Percentiles rank a stretch among this genome's conserved stretches.
These are phyloP conservation scores for Nitzschia sp. DNA, from an alignment of 108 stramenopile genomes.

Conservation along the genomic window DNA sequence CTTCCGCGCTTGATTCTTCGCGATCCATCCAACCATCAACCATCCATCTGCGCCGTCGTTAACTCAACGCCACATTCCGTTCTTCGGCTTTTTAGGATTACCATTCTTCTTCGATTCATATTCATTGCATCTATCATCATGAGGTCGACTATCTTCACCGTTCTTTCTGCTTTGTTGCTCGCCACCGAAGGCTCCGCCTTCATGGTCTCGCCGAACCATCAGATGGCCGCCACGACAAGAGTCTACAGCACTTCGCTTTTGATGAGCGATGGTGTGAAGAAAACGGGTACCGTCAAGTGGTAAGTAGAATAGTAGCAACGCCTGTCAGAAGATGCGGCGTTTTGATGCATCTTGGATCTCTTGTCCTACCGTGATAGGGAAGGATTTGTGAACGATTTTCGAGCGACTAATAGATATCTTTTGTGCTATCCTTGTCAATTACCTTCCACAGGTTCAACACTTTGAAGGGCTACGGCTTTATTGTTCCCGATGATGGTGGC, in stretches of 20 bases:
- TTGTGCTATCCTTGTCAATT: no score
- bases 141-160: background rate
- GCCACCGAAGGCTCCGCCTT: background rate
- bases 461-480: conserved; percentile 84
- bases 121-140: background rate
- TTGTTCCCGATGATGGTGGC: conserved; percentile 58
- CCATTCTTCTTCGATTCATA: no score
- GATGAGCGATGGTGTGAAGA: background rate
- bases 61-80: no score
- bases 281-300: conserved; percentile 76
- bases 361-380: background rate
- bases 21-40: no score
- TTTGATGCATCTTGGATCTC: background rate
- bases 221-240: background rate
- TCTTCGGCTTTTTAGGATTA: no score
- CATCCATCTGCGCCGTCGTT: no score
- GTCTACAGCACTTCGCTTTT: background rate
- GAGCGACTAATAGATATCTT: no score
- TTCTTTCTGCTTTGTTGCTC: background rate
- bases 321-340: no score
- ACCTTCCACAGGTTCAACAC: conserved; percentile 64
- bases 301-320: no score
- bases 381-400: no score
- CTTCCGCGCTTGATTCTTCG: no score
- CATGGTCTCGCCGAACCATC: background rate